A percentile compares a stretch with the other conserved stretches of the same genome.
phyloP scores from a whole-genome alignment of 202 grass and related monocot genomes.

The Elaeis oleifera region DNA sequence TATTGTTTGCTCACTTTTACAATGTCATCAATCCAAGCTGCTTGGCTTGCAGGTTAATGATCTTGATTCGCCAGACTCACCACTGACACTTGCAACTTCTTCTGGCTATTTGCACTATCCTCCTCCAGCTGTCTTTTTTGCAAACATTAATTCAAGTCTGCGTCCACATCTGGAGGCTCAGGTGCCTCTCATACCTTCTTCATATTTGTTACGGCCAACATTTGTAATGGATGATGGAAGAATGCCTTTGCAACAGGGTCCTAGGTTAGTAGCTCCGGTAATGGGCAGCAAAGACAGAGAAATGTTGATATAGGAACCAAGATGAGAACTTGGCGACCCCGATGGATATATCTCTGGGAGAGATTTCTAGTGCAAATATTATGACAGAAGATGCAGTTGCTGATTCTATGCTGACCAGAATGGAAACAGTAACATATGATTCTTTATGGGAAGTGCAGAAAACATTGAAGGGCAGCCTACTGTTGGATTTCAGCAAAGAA shows the following conservation, averaged over 20 bases:
- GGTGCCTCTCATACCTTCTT: conserved; percentile 25
- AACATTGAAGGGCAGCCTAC: conserved; percentile 3
- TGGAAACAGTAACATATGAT: conserved; percentile 8
- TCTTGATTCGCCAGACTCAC: conserved; percentile 76
- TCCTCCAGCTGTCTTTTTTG: conserved; percentile 54
- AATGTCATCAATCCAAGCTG: too few species aligned
- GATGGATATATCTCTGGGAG: conserved; percentile 76
- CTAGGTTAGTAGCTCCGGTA: conserved; percentile 33
- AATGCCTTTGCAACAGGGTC: conserved; percentile 35
- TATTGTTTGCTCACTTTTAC: too few species aligned
- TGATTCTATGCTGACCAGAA: conserved; percentile 19
- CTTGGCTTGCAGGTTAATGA: conserved; percentile 85
- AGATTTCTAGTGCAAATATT: conserved; percentile 38
- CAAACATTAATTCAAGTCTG: conserved; percentile 50
- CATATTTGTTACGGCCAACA: conserved; percentile 62
- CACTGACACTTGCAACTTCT: conserved; percentile 73
- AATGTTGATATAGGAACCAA: conserved; percentile 38
- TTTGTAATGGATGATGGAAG: conserved; percentile 51
- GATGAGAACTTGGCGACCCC: conserved; percentile 35
- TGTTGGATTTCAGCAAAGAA: not conserved
- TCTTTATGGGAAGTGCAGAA: conserved; percentile 5
- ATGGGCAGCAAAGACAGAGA: conserved; percentile 24
- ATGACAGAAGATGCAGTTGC: conserved; percentile 8
- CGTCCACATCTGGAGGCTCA: conserved; percentile 44
- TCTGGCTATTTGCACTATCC: conserved; percentile 90